These are phyloP conservation scores for Aphanocladium album DNA, from an alignment of 2,329 filamentous ascomycete genomes.

Conservation along the genomic window DNA sequence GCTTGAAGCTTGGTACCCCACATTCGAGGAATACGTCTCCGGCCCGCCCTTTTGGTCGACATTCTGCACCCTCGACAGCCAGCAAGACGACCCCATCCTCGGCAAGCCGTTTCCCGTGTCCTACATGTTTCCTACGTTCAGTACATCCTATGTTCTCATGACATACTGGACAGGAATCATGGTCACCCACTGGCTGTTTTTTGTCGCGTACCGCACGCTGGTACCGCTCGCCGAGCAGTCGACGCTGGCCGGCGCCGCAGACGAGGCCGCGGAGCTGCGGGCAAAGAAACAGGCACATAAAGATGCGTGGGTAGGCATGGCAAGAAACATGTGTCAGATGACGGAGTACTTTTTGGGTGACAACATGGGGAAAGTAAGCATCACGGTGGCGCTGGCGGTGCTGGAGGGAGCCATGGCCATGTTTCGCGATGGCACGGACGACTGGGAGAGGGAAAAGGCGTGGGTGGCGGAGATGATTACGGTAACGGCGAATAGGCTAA, in stretches of 20 bases:
- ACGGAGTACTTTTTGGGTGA: slow-evolving; percentile 10
- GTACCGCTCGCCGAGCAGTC: neutral
- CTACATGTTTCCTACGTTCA: slow-evolving; percentile 5
- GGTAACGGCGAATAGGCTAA: neutral
- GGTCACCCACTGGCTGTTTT: slow-evolving; percentile 8
- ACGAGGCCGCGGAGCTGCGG: neutral
- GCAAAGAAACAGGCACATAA: neutral
- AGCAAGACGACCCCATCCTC: neutral
- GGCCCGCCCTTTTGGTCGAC: slow-evolving; percentile 9
- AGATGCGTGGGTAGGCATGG: slow-evolving; percentile 5
- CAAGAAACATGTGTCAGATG: slow-evolving; percentile 13
- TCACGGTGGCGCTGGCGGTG: neutral
- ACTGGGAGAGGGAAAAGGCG: slow-evolving; percentile 1
- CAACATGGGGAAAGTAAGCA: neutral
- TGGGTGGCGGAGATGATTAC: slow-evolving; percentile 4
- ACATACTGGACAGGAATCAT: slow-evolving; percentile 13
- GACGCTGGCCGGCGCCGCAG: neutral
- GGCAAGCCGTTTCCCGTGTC: slow-evolving; percentile 13
- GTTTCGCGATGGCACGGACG: neutral
- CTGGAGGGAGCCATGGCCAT: slow-evolving; percentile 3
- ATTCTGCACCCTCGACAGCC: slow-evolving; percentile 5
- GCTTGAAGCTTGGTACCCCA: neutral
- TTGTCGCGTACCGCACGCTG: slow-evolving; percentile 4
- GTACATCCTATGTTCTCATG: slow-evolving; percentile 10
- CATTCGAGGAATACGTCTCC: neutral